Percentiles rank a stretch among this genome's conserved stretches.
Evolutionary conservation across 768 basidiomycete species (phyloP).

Genomic region (Hydnum rufescens): DNA sequence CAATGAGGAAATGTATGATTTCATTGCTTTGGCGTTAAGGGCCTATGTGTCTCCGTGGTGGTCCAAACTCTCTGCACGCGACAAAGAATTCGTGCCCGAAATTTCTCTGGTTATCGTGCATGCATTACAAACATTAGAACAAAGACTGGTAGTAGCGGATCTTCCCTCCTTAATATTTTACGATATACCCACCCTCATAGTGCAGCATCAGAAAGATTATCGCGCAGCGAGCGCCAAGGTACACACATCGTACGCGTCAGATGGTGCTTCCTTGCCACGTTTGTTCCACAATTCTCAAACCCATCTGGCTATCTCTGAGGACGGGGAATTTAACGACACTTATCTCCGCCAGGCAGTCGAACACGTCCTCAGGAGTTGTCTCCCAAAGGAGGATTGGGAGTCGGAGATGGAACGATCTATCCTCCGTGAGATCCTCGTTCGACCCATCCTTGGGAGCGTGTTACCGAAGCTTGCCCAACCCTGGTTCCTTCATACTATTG

Average conservation of each 20-base stretch:
- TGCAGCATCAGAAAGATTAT: slow-evolving; percentile 64
- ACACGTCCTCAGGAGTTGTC: slow-evolving; percentile 45
- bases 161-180: slow-evolving; percentile 39
- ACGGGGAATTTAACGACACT: slow-evolving; percentile 41
- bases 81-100: slow-evolving; percentile 63
- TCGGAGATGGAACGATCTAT: slow-evolving; percentile 67
- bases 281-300: slow-evolving; percentile 71
- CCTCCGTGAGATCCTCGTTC: slow-evolving; percentile 64
- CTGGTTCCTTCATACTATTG: slow-evolving; percentile 66
- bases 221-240: slow-evolving; percentile 43
- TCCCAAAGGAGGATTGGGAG: slow-evolving; percentile 61
- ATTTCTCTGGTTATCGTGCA: slow-evolving; percentile 37
- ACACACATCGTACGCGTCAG: slow-evolving; percentile 34
- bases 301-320: slow-evolving; percentile 55
- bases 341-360: slow-evolving; percentile 71
- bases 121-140: slow-evolving; percentile 41
- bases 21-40: slow-evolving; percentile 58
- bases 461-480: slow-evolving; percentile 54
- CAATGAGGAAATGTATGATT: slow-evolving; percentile 51
- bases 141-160: slow-evolving; percentile 31
- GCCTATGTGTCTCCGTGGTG: slow-evolving; percentile 75
- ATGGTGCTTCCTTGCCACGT: slow-evolving; percentile 34
- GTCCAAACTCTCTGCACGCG: slow-evolving; percentile 62
- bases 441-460: slow-evolving; percentile 38
- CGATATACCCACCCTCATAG: slow-evolving; percentile 43